Evolutionary conservation across 2,329 filamentous ascomycete genomes (phyloP).

Genomic region (Penicillium sp.): DNA sequence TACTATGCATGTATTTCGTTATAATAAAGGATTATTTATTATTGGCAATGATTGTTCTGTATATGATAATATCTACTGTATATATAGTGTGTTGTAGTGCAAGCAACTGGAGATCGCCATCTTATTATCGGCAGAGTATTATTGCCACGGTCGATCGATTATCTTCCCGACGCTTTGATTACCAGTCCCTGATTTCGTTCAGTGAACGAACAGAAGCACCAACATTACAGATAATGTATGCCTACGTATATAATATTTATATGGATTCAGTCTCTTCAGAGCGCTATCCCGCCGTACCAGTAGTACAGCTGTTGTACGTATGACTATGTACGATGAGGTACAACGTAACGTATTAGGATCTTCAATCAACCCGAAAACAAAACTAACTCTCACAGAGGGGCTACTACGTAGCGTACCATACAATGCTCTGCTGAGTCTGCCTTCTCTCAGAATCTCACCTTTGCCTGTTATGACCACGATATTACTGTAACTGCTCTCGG

Average conservation of each 20-base stretch:
- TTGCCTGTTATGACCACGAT: too few species aligned
- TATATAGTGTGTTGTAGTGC: too few species aligned
- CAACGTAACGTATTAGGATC: conserved; percentile 2
- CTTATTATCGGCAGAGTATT: neutral
- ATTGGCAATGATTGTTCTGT: too few species aligned
- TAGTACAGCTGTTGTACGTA: too few species aligned
- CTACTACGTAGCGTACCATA: conserved; percentile 4
- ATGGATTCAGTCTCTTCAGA: too few species aligned
- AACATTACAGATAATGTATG: too few species aligned
- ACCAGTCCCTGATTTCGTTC: neutral
- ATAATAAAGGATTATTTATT: too few species aligned
- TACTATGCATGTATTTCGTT: too few species aligned
- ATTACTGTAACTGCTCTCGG: too few species aligned
- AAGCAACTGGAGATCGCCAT: neutral
- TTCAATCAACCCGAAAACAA: neutral
- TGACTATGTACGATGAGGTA: neutral
- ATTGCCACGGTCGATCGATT: conserved; percentile 2
- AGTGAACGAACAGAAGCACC: too few species aligned
- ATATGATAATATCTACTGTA: too few species aligned
- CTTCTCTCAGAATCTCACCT: neutral
- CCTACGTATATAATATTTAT: too few species aligned
- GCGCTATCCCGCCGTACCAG: neutral
- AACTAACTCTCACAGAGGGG: neutral
- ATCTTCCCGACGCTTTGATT: neutral
- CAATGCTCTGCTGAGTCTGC: neutral